These are phyloP conservation scores for Gymnopilus dilepis DNA, from an alignment of 768 basidiomycete species.

Conservation along the genomic window DNA sequence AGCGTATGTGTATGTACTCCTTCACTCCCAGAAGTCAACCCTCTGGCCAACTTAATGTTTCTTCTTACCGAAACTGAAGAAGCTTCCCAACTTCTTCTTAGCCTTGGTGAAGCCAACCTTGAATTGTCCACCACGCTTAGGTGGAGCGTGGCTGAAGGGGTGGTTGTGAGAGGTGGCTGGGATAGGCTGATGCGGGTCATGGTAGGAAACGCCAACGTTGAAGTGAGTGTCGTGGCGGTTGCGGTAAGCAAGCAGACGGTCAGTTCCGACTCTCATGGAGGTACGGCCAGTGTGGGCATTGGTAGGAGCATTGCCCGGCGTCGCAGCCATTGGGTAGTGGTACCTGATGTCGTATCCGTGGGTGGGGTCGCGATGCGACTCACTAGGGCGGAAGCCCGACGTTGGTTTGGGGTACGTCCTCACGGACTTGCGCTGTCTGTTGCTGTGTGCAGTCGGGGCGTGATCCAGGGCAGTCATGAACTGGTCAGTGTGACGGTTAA, in stretches of 20 bases:
- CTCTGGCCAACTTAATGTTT: background rate
- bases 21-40: no score
- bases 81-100: background rate
- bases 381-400: constrained; percentile 1
- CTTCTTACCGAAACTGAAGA: background rate
- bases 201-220: constrained; percentile 6
- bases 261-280: constrained; percentile 6
- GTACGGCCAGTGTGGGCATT: background rate
- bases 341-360: constrained; percentile 1
- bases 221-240: background rate
- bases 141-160: background rate
- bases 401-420: constrained; percentile 3
- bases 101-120: constrained; percentile 1
- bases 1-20: no score
- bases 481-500: background rate
- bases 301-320: background rate
- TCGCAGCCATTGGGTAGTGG: background rate
- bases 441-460: background rate
- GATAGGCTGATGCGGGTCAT: background rate
- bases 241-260: constrained; percentile 3
- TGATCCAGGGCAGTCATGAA: background rate
- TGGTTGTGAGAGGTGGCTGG: constrained; percentile 1
- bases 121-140: background rate
- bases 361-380: background rate
- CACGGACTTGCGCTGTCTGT: background rate